Percentiles rank a stretch among this genome's conserved stretches.
Conservation (phyloP, 345 rosid species). For the Ceriops tagal region DNA sequence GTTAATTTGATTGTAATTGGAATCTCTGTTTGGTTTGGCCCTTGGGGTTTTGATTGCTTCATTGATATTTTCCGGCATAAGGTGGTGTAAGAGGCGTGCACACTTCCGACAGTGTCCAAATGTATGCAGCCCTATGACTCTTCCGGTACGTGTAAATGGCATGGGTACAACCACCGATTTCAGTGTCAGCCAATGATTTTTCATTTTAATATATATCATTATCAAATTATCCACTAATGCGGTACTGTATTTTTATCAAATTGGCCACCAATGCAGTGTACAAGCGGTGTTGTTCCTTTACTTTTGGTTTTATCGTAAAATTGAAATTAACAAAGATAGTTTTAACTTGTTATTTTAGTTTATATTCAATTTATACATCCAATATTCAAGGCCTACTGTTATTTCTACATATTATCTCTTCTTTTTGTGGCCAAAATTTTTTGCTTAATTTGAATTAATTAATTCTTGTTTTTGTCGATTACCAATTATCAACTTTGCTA, state of each 20-base stretch:
- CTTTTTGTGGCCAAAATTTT: no score
- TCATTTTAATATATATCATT: background rate
- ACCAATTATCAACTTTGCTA: no score
- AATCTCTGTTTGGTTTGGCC: constrained; percentile 67
- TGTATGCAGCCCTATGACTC: constrained; percentile 53
- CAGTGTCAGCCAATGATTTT: constrained; percentile 26
- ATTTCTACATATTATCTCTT: no score
- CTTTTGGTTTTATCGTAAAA: constrained; percentile 12
- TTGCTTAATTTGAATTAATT: no score
- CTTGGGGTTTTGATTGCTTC: constrained; percentile 76
- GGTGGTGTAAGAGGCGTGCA: constrained; percentile 63
- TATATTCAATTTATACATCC: no score
- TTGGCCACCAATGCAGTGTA: background rate
- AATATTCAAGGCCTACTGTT: no score
- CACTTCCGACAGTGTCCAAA: constrained; percentile 42
- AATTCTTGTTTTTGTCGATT: no score
- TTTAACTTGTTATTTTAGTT: background rate
- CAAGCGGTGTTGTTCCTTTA: constrained; percentile 11
- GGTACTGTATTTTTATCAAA: background rate
- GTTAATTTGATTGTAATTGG: constrained; percentile 56
- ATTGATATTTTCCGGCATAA: constrained; percentile 46
- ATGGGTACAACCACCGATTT: constrained; percentile 61
- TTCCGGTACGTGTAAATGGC: constrained; percentile 73
- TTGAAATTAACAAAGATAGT: background rate
- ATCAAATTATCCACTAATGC: no score